Conservation (phyloP, 2,329 filamentous ascomycete species). For the Cladosporium cucumerinum region DNA sequence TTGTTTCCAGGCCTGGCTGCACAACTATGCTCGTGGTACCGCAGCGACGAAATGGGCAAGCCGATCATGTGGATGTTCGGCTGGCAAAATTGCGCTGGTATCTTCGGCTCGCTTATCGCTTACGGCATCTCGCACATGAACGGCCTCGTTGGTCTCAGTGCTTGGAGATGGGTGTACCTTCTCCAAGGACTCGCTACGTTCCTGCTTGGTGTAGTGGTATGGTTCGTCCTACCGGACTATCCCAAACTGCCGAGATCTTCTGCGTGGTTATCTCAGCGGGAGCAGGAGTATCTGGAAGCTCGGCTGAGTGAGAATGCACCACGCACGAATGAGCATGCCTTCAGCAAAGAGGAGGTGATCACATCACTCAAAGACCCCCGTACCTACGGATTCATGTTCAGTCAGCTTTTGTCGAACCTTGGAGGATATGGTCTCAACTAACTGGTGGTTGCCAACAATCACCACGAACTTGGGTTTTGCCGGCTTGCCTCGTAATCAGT, state of each 20-base stretch:
- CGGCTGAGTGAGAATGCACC: slow-evolving; percentile 44
- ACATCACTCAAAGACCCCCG: slow-evolving; percentile 35
- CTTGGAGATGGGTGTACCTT: slow-evolving; percentile 9
- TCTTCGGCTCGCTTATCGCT: slow-evolving; percentile 44
- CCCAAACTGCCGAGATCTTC: neutral
- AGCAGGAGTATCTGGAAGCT: slow-evolving; percentile 50
- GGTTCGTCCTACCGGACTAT: slow-evolving; percentile 52
- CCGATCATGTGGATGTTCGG: slow-evolving; percentile 33
- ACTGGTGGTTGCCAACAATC: slow-evolving; percentile 4
- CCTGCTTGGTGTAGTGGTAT: slow-evolving; percentile 46
- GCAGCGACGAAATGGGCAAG: slow-evolving; percentile 37
- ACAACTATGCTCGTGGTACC: slow-evolving; percentile 43
- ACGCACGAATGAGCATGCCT: slow-evolving; percentile 35
- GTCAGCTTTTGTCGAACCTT: slow-evolving; percentile 6
- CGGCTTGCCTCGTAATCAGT: slow-evolving; percentile 3
- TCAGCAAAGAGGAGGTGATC: slow-evolving; percentile 18
- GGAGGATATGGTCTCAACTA: neutral
- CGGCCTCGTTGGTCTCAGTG: neutral
- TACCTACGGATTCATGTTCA: slow-evolving; percentile 35
- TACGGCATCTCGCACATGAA: slow-evolving; percentile 37
- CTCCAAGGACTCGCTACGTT: slow-evolving; percentile 49
- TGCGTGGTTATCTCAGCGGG: slow-evolving; percentile 42
- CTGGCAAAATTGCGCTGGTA: slow-evolving; percentile 44
- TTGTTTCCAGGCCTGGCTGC: slow-evolving; percentile 16
- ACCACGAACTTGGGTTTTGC: slow-evolving; percentile 6